Evolutionary conservation across 768 basidiomycete genomes (phyloP).

Genomic region (Psilocybe cyanescens): DNA sequence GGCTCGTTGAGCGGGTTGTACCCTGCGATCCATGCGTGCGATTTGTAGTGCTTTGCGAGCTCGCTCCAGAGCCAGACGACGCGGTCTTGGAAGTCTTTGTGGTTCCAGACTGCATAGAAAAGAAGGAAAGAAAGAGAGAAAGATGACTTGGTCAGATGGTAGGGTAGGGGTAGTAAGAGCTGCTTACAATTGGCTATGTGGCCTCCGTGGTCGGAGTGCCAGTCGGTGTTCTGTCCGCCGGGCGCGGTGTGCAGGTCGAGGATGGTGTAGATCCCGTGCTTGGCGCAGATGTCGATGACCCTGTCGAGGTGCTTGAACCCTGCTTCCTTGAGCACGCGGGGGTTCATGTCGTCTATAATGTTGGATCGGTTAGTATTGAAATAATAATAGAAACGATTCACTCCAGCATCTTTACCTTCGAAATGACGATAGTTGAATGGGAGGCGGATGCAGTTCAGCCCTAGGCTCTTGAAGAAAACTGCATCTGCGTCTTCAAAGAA

Average conservation of each 20-base stretch:
- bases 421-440: constrained; percentile 79
- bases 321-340: constrained; percentile 70
- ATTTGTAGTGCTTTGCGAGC: constrained; percentile 75
- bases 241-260: constrained; percentile 82
- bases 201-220: constrained; percentile 77
- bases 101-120: constrained; percentile 62
- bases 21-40: constrained; percentile 83
- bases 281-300: constrained; percentile 75
- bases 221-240: constrained; percentile 77
- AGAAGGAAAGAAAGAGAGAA: not conserved
- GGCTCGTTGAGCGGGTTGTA: constrained; percentile 89
- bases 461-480: constrained; percentile 75
- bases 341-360: constrained; percentile 68
- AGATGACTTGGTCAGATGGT: not conserved
- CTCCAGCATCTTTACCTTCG: constrained; percentile 42
- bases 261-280: constrained; percentile 79
- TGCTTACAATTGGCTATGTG: constrained; percentile 63
- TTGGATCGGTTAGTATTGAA: not conserved
- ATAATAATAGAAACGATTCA: not conserved
- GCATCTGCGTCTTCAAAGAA: constrained; percentile 83
- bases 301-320: constrained; percentile 86
- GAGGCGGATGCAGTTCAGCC: constrained; percentile 79
- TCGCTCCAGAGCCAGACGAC: constrained; percentile 77
- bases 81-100: constrained; percentile 87
- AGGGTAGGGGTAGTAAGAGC: not conserved